Base-by-base conservation (phyloP, 495 filamentous ascomycete species). In the Hypoxylon fuscum region DNA sequence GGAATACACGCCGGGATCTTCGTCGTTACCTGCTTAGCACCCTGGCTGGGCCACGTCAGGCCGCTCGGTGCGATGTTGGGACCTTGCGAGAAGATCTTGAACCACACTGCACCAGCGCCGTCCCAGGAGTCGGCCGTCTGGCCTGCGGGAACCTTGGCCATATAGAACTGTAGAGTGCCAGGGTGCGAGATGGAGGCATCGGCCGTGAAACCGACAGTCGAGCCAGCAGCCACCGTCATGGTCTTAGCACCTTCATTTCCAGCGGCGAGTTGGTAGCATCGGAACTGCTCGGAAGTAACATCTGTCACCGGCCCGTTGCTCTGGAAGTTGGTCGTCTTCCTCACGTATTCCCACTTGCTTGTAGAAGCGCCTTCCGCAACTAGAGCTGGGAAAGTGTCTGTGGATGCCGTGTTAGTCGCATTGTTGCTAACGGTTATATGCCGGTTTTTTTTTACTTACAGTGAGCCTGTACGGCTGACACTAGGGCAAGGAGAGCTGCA, bases 1-100 rank as follows among this genome's bases (percentile, higher is more conserved):
- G 76, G 72, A 46, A 84, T 77, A 56, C 76, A 77, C 7, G 62
- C 59, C 0, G 83, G 83, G 49, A 85, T 80, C 48, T 67, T 78
- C 29, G 80, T 74, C 50, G 72, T 74, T 32, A 78, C 73, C 38
- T 65, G 62, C 32, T 59, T 70, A 27, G 67, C 58, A 10, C 68
- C 68, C 65, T 69, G 61, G 64, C 68, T 72, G 7, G 72, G 73
- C 76, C 71, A 81, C 10, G 67, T 77, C 64, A 79, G 49, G 1
- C 65, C 61, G 12, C 64, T 66, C 14, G 62, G 61, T 17, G 49
- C 20, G 57, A 79, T 74, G 55, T 66, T 72, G 15, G 74, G 72
- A 5, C 70, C 68, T n/a, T 79, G 68, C 20, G 78, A 65, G 45
- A 75, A 74, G 52, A 83, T 77, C 72, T 83, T 83, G 66, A 81